A percentile compares a stretch with the other conserved stretches of the same genome.
These are phyloP conservation scores for Stemphylium vesicarium DNA, from an alignment of 2,329 filamentous ascomycete genomes.

Conservation along the genomic window DNA sequence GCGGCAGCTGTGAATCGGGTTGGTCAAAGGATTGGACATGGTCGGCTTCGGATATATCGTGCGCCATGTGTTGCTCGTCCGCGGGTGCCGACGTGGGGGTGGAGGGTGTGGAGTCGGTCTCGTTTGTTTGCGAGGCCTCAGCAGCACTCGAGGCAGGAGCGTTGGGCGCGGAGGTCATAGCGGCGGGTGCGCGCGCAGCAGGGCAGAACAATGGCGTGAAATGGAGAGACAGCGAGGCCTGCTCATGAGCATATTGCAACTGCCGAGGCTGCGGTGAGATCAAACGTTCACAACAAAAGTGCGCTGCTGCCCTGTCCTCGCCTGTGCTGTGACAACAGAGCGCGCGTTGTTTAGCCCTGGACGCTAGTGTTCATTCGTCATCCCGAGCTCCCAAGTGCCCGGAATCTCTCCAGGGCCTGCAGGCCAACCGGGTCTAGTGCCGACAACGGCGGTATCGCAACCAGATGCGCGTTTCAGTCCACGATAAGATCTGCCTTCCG, in stretches of 20 bases:
- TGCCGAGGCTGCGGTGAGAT: constrained; percentile 16
- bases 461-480: no score
- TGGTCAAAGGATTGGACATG: constrained; percentile 43
- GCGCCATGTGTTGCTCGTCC: constrained; percentile 31
- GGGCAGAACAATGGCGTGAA: constrained; percentile 25
- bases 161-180: constrained; percentile 32
- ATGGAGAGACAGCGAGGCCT: constrained; percentile 7
- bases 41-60: constrained; percentile 37
- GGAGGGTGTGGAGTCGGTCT: constrained; percentile 22
- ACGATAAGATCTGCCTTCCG: no score
- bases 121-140: constrained; percentile 35
- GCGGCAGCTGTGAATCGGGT: constrained; percentile 49
- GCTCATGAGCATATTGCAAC: constrained; percentile 35
- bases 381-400: constrained; percentile 2
- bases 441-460: not conserved
- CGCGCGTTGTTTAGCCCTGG: constrained; percentile 15
- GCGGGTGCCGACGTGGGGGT: constrained; percentile 20
- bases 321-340: constrained; percentile 27
- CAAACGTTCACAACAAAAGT: constrained; percentile 11
- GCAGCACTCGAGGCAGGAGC: constrained; percentile 27
- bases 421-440: constrained; percentile 5
- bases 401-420: constrained; percentile 2
- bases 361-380: constrained; percentile 13
- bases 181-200: constrained; percentile 24
- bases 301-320: constrained; percentile 14